Evolutionary conservation across 2,329 filamentous ascomycete genomes (phyloP).

Genomic region (Neopestalotiopsis clavispora): DNA sequence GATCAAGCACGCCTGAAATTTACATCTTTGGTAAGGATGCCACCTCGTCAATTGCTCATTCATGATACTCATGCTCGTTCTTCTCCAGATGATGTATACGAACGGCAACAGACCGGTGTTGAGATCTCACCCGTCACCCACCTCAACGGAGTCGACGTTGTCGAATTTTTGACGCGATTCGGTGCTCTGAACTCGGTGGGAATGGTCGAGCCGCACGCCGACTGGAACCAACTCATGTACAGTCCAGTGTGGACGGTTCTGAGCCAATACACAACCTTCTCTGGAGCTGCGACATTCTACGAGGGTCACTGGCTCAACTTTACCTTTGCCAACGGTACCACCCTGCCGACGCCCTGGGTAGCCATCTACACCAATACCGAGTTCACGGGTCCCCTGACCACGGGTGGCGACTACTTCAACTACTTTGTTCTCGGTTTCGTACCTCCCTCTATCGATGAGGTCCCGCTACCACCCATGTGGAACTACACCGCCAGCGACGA

Average conservation of each 20-base stretch:
- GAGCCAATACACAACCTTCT: conserved; percentile 34
- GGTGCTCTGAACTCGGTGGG: conserved; percentile 39
- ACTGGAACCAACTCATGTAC: conserved; percentile 44
- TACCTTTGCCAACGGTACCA: conserved; percentile 32
- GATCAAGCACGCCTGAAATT: conserved; percentile 37
- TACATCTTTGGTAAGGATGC: conserved; percentile 31
- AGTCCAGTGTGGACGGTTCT: conserved; percentile 31
- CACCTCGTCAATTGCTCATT: too few relatives aligned
- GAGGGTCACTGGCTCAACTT: conserved; percentile 36
- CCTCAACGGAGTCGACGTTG: conserved; percentile 37
- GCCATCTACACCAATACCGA: conserved; percentile 22
- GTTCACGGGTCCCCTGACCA: conserved; percentile 37
- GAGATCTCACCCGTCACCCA: conserved; percentile 28
- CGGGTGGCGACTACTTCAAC: conserved; percentile 48
- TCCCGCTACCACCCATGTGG: not conserved
- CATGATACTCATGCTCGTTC: not conserved
- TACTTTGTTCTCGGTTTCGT: conserved; percentile 41
- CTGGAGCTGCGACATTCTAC: conserved; percentile 38
- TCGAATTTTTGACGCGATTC: conserved; percentile 34
- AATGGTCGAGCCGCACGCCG: conserved; percentile 43
- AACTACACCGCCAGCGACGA: not conserved
- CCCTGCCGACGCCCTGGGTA: conserved; percentile 20
- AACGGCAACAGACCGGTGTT: conserved; percentile 17
- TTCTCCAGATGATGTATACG: conserved; percentile 24
- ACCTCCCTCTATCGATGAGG: conserved; percentile 22